Evolutionary conservation across 2,329 filamentous ascomycete species (phyloP), one percentile per base, ranked within the genome.

Genomic region (Aspergillus floridensis): DNA sequence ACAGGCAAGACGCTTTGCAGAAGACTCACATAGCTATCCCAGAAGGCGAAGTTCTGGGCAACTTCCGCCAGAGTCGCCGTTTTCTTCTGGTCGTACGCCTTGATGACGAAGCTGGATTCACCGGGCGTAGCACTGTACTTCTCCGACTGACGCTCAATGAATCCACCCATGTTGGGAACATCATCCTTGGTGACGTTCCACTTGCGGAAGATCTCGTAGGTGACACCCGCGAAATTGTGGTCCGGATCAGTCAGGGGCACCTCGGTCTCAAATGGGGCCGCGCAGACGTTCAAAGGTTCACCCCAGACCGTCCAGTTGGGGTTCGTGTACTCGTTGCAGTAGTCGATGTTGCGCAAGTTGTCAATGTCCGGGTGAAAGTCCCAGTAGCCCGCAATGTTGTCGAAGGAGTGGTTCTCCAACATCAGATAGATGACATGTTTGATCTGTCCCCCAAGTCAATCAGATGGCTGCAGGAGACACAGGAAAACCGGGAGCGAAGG

Each of bases 351-450:
- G 52, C 65, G 63, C 44, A 74, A 61, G 60, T 75, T 75, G 66
- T 77, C 74, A 46, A 76, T 76, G 29, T 73, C 71, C 0, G 65
- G 64, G 56, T 74, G 65, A 57, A 75, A 76, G 59, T 73, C 67
- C 70, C 74, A 77, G 62, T 73, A 75, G 21, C 75, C 74, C 10
- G 72, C 73, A 35, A 77, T 74, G 63, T 76, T 77, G 63, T 77
- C 74, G 56, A 77, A 76, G 11, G 70, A 74, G 62, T 75, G 74
- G 59, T 77, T 78, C 61, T 76, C 74, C 62, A 74, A 68, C 56
- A 75, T 74, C 21, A 77, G 62, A 54, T 74, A 74, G 49, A 77
- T 63, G 21, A 76, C 72, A 64, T 73, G 69, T 60, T 73, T 72
- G 59, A 73, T 72, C 69, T 73, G 38, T 19, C 7, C 11, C 32